These are phyloP conservation scores for Blastobotrys attinorum DNA, from an alignment of 805 yeast genomes.

Conservation along the genomic window DNA sequence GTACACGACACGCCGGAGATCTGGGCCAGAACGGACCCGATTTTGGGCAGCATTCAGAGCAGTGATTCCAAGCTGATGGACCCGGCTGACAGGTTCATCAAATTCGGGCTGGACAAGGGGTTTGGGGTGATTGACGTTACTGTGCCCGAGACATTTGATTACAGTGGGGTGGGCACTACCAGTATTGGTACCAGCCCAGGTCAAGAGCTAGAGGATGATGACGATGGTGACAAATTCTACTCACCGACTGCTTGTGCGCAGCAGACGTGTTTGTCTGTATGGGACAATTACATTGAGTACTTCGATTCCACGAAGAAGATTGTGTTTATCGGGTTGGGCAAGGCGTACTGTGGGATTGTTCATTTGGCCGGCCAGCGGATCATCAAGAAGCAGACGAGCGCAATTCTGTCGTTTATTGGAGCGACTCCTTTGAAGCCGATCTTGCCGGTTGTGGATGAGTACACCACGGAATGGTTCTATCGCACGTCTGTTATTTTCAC, in stretches of 20 bases:
- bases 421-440: constrained; percentile 59
- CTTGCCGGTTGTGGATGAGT: constrained; percentile 83
- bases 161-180: too few relatives aligned
- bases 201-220: constrained; percentile 29
- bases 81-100: constrained; percentile 59
- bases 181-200: too few relatives aligned
- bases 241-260: constrained; percentile 63
- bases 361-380: constrained; percentile 82
- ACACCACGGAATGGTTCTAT: constrained; percentile 85
- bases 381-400: constrained; percentile 54
- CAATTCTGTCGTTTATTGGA: constrained; percentile 63
- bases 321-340: constrained; percentile 83
- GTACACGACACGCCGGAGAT: constrained; percentile 90
- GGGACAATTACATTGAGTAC: constrained; percentile 86
- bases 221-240: constrained; percentile 40
- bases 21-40: constrained; percentile 80
- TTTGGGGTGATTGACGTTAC: constrained; percentile 81
- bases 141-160: constrained; percentile 53
- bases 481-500: constrained; percentile 79
- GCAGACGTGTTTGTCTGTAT: constrained; percentile 66
- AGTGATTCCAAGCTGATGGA: constrained; percentile 56
- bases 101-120: constrained; percentile 53
- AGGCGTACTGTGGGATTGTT: constrained; percentile 77
- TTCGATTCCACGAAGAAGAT: constrained; percentile 64
- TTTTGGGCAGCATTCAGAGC: constrained; percentile 69